These are phyloP conservation scores for Microsporum audouinii DNA, from an alignment of 2,329 filamentous ascomycete species.

Conservation along the genomic window DNA sequence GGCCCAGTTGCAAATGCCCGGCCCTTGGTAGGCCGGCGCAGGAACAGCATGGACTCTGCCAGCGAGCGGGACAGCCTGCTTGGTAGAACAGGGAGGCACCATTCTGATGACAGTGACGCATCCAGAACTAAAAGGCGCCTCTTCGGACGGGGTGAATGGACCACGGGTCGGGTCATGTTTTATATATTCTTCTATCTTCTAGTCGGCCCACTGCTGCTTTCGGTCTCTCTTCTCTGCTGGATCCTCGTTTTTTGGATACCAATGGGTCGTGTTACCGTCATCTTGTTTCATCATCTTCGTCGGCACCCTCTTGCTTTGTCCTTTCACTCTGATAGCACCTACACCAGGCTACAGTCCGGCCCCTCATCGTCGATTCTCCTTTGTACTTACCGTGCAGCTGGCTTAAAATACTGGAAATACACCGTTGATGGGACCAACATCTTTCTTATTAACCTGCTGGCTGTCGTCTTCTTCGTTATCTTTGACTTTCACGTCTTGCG, in stretches of 20 bases:
- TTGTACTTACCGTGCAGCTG: conserved; percentile 93
- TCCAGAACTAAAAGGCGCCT: conserved; percentile 60
- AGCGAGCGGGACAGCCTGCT: conserved; percentile 86
- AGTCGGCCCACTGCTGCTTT: conserved; percentile 71
- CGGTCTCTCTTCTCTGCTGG: conserved; percentile 86
- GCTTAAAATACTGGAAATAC: conserved; percentile 97
- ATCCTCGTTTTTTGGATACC: conserved; percentile 95
- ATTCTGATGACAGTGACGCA: conserved; percentile 30
- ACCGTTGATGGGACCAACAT: conserved; percentile 97
- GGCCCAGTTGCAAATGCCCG: conserved; percentile 59
- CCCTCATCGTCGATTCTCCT: conserved; percentile 77
- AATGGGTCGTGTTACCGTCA: conserved; percentile 89
- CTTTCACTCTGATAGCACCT: conserved; percentile 76
- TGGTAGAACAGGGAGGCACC: conserved; percentile 50
- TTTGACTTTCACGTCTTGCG: conserved; percentile 79
- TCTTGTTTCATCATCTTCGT: conserved; percentile 81
- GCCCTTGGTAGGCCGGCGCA: conserved; percentile 73
- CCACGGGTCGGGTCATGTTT: conserved; percentile 84
- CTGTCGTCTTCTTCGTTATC: conserved; percentile 85
- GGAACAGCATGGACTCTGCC: conserved; percentile 78
- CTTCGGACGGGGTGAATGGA: conserved; percentile 95
- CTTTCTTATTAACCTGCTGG: conserved; percentile 94
- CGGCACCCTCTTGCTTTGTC: conserved; percentile 85
- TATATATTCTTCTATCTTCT: conserved; percentile 93
- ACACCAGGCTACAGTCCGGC: conserved; percentile 57